These are phyloP conservation scores for Nothophytophthora sp. DNA, from an alignment of 352 stramenopile species.

Conservation along the genomic window DNA sequence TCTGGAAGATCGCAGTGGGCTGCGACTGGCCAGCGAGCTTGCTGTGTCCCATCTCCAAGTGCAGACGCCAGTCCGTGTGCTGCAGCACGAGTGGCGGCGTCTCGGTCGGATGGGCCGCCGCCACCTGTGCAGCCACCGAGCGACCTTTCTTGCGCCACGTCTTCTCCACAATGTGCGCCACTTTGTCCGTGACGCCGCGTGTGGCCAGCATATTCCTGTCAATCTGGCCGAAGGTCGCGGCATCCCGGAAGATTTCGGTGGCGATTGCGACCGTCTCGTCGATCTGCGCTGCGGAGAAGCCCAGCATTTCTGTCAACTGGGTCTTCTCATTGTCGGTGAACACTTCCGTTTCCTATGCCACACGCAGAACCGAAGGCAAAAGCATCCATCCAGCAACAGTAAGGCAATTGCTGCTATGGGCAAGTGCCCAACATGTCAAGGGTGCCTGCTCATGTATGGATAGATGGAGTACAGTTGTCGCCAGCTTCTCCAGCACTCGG, in stretches of 20 bases:
- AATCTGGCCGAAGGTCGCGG: slow-evolving; percentile 40
- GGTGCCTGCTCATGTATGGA: no score
- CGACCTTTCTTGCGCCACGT: slow-evolving; percentile 63
- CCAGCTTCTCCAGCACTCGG: slow-evolving; percentile 61
- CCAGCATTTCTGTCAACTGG: slow-evolving; percentile 49
- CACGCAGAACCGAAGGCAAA: no score
- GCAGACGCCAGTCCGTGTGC: slow-evolving; percentile 49
- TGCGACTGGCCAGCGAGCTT: slow-evolving; percentile 38
- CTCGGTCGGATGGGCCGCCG: background rate
- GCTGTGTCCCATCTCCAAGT: slow-evolving; percentile 56
- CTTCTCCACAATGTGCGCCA: slow-evolving; percentile 41
- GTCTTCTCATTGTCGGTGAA: slow-evolving; percentile 49
- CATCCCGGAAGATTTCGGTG: slow-evolving; percentile 41
- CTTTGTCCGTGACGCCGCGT: slow-evolving; percentile 22
- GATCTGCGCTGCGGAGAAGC: slow-evolving; percentile 39
- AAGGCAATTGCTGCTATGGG: no score
- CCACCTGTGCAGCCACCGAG: slow-evolving; percentile 7
- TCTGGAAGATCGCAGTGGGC: slow-evolving; percentile 56
- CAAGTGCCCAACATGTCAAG: no score
- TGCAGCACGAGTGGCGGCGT: slow-evolving; percentile 28
- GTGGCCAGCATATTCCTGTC: slow-evolving; percentile 27
- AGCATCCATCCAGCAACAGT: background rate
- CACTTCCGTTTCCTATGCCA: slow-evolving; percentile 19
- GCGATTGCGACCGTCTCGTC: slow-evolving; percentile 31
- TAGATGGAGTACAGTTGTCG: slow-evolving; percentile 27